Base-by-base conservation (phyloP, 2,329 filamentous ascomycete species). In the Onygenales sp. region DNA sequence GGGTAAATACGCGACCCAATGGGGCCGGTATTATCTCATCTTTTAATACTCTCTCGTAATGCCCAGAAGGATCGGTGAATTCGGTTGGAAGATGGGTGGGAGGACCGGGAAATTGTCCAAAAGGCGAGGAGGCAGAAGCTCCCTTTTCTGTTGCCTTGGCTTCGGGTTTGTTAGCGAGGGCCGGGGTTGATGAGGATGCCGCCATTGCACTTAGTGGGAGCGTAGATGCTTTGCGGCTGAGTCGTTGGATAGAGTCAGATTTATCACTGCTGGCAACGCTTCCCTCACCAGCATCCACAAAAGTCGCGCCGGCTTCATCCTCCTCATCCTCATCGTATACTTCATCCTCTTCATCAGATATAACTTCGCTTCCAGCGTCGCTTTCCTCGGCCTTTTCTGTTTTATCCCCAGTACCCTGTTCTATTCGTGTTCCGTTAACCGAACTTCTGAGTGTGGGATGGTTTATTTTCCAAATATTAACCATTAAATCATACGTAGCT, bases 381-480 rank as follows among this genome's bases (percentile, higher is more conserved):
- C 82, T 86, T 33, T 83, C 87, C 38, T 69, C 69, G 55, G 75
- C 72, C 69, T 95, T 93, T 63, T 94, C 91, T 0, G 89, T 95
- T 73, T 93, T 95, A 69, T 96, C 91, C 21, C 89, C 90, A 3
- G 80, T 83, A 5, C 89, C 85, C 57, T 89, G 84, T 58, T 91
- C 87, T 2, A 96, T 77, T 10, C 83, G 81, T 9, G 94, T 89
- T 2, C 93, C 92, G 58, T 96, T 96, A 2, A 95, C 75, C 3
- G 89, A 94, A 66, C 90, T 95, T 68, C 89, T 89, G 33, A 98
- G 73, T 53, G 89, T 89, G 2, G 93, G 92, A 67, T 98, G 93
- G 13, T 89, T 93, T 33, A 96, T 86, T 69, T 95, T 95, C 93
- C 93, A 98, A 55, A 98, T 97, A 55, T 94, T 94, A 60, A 98